Evolutionary conservation across 495 filamentous ascomycete species (phyloP).

Genomic region (Cladorrhinum samala): DNA sequence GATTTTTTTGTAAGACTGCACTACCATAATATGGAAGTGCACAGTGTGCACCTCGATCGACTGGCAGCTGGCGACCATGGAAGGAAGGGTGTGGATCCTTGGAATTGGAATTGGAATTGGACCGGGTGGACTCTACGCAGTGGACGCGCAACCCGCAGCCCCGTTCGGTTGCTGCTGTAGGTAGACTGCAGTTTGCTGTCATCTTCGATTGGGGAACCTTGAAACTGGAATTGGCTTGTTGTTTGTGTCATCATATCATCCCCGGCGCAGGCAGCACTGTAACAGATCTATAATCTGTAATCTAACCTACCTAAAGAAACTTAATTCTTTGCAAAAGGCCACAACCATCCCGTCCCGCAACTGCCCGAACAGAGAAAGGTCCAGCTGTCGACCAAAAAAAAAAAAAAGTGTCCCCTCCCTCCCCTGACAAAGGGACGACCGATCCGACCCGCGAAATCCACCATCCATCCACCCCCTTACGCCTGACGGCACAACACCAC

Average conservation of each 20-base stretch:
- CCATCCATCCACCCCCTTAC: background rate
- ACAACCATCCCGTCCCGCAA: too few species aligned
- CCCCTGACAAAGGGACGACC: background rate
- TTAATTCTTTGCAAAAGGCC: too few species aligned
- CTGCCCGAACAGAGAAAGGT: background rate
- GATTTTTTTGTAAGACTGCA: too few species aligned
- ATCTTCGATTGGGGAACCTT: conserved; percentile 6
- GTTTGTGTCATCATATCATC: background rate
- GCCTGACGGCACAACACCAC: background rate
- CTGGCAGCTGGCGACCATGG: background rate
- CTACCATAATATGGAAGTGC: too few species aligned
- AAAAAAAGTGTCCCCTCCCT: background rate
- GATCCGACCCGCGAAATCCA: background rate
- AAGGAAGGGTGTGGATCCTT: background rate
- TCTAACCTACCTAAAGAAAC: background rate
- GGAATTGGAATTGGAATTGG: too few species aligned
- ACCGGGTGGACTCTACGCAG: too few species aligned
- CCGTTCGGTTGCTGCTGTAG: too few species aligned
- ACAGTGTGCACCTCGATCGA: background rate
- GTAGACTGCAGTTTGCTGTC: conserved; percentile 14
- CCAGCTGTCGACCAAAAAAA: background rate
- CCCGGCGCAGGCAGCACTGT: background rate
- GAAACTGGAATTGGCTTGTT: background rate
- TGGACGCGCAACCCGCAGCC: background rate
- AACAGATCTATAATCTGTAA: too few species aligned